Percentiles rank a stretch among this genome's conserved stretches.
phyloP scores from a whole-genome alignment of 345 rosid genomes.

The Pugionium dolabratum region DNA sequence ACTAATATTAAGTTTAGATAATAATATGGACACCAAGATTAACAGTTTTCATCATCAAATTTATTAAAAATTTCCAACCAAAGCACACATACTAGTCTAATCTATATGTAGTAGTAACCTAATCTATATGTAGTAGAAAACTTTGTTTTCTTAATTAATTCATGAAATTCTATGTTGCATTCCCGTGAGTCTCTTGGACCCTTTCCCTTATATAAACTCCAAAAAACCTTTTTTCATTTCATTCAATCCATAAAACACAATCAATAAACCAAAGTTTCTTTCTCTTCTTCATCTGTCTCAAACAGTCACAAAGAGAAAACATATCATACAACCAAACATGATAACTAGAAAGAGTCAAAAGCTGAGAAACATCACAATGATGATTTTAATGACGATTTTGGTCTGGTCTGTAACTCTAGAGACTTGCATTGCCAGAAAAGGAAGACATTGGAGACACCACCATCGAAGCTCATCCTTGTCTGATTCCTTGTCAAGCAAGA shows the following conservation, averaged over 20 bases:
- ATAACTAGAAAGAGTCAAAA: conserved; percentile 40
- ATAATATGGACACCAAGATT: not conserved
- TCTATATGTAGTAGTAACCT: not conserved
- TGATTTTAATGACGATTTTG: conserved; percentile 50
- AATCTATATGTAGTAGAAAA: not conserved
- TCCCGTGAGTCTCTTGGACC: conserved; percentile 39
- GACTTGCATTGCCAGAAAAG: conserved; percentile 81
- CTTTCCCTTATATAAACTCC: conserved; percentile 51
- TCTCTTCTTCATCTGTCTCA: conserved; percentile 19
- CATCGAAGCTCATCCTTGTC: conserved; percentile 44
- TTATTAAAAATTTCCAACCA: not conserved
- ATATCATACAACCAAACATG: conserved; percentile 19
- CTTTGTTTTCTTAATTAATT: not conserved
- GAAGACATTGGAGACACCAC: conserved; percentile 74
- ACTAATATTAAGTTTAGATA: not conserved
- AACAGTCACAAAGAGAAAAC: conserved; percentile 23
- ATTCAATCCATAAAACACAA: conserved; percentile 6
- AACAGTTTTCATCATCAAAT: not conserved
- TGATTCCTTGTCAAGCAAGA: conserved; percentile 58
- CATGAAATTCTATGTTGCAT: conserved; percentile 10
- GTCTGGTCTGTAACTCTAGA: conserved; percentile 67
- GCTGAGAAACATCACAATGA: conserved; percentile 53
- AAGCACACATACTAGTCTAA: not conserved
- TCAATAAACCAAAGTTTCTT: conserved; percentile 25
- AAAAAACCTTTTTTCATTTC: conserved; percentile 22